Conservation (phyloP, 2,329 filamentous ascomycete genomes). For the Penicillium sp. region DNA sequence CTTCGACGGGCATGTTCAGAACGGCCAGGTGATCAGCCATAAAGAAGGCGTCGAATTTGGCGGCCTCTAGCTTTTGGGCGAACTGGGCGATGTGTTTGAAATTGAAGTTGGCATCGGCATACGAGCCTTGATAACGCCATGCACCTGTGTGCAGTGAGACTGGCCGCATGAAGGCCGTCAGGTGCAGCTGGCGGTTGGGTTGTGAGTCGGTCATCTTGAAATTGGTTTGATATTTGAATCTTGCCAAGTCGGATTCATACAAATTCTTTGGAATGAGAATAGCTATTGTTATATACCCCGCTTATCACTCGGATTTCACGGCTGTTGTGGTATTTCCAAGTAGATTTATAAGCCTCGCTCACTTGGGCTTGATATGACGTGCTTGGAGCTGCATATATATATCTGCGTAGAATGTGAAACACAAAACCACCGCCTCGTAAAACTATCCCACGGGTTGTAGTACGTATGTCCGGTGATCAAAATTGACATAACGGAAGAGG, state of each 20-base stretch:
- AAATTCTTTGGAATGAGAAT: background rate
- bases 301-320: background rate
- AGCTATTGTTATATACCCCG: background rate
- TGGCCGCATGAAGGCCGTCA: conserved; percentile 60
- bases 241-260: background rate
- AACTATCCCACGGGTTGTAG: background rate
- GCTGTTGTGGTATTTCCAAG: background rate
- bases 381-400: background rate
- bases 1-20: conserved; percentile 56
- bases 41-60: conserved; percentile 58
- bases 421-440: background rate
- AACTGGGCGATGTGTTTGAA: conserved; percentile 53
- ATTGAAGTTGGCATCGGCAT: conserved; percentile 59
- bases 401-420: background rate
- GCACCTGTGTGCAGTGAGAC: conserved; percentile 56
- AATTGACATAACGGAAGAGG: too few relatives aligned
- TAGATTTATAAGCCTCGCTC: conserved; percentile 1
- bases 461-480: too few relatives aligned
- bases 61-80: conserved; percentile 53
- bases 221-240: background rate
- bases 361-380: background rate
- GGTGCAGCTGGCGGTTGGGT: conserved; percentile 42
- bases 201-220: conserved; percentile 16
- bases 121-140: conserved; percentile 56
- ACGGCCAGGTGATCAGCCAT: conserved; percentile 57